phyloP scores from a whole-genome alignment of 495 filamentous ascomycete species.

The Neurospora hispaniola region DNA sequence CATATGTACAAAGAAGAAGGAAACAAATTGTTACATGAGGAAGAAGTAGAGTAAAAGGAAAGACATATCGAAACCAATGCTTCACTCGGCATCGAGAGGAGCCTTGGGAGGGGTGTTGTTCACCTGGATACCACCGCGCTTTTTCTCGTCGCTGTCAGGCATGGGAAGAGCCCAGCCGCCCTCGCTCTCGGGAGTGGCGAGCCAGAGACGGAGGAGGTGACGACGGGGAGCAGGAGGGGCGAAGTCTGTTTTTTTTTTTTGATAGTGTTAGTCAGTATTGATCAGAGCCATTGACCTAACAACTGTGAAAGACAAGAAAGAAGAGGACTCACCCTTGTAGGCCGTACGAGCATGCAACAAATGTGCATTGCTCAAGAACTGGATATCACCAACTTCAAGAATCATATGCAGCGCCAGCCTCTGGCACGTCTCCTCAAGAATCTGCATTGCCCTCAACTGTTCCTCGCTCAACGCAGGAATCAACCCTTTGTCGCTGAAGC shows the following conservation, averaged over 20 bases:
- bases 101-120: constrained; percentile 55
- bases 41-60: not conserved
- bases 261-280: constrained; percentile 9
- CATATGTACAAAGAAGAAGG: not conserved
- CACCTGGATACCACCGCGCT: constrained; percentile 80
- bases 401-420: constrained; percentile 63
- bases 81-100: constrained; percentile 62
- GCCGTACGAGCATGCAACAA: constrained; percentile 59
- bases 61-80: not conserved
- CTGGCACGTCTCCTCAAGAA: constrained; percentile 59
- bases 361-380: constrained; percentile 62
- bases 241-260: constrained; percentile 34
- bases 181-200: constrained; percentile 68
- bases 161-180: constrained; percentile 82
- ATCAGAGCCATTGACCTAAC: not conserved
- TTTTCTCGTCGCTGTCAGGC: constrained; percentile 69
- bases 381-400: constrained; percentile 69
- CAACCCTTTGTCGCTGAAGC: constrained; percentile 55
- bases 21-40: not conserved
- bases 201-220: constrained; percentile 79
- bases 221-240: constrained; percentile 48
- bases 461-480: constrained; percentile 55
- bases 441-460: constrained; percentile 51
- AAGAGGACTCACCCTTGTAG: constrained; percentile 33
- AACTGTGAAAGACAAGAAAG: not conserved